Evolutionary conservation across 2,329 filamentous ascomycete species (phyloP).

Genomic region (Teratosphaeria destructans): DNA sequence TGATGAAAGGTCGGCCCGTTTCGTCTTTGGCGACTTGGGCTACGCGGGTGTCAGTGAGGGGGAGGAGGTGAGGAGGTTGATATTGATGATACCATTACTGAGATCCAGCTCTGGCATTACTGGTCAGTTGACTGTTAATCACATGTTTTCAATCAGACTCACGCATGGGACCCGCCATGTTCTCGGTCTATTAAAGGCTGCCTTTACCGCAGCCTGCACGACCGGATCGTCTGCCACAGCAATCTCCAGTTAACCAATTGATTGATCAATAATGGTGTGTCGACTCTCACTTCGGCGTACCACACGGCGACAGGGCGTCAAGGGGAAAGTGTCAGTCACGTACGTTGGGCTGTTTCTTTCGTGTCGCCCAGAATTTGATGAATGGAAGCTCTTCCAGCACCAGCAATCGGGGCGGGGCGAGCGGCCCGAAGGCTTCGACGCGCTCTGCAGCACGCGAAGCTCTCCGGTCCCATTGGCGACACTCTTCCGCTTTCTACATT

Average conservation of each 20-base stretch:
- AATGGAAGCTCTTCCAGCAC: neutral
- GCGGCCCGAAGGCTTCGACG: neutral
- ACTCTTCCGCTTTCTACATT: neutral
- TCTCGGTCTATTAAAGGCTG: constrained; percentile 14
- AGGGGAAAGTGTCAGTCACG: neutral
- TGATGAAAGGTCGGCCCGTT: constrained; percentile 91
- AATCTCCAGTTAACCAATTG: neutral
- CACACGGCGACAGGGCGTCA: neutral
- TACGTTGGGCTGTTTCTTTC: neutral
- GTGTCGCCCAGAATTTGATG: neutral
- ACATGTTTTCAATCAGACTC: constrained; percentile 23
- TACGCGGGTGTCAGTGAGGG: constrained; percentile 19
- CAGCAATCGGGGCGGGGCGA: neutral
- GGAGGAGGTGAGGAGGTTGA: neutral
- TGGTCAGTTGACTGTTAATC: constrained; percentile 1
- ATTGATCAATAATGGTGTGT: neutral
- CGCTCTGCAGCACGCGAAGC: neutral
- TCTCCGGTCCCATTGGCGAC: neutral
- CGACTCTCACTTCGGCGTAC: neutral
- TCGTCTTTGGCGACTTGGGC: constrained; percentile 89
- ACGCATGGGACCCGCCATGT: constrained; percentile 49
- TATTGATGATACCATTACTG: constrained; percentile 56
- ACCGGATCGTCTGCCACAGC: neutral
- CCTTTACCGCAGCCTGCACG: neutral
- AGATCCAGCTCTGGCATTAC: constrained; percentile 65